Percentiles rank a stretch among this genome's conserved stretches.
phyloP scores from a whole-genome alignment of 305 asterid species.

The Plantago rigida region DNA sequence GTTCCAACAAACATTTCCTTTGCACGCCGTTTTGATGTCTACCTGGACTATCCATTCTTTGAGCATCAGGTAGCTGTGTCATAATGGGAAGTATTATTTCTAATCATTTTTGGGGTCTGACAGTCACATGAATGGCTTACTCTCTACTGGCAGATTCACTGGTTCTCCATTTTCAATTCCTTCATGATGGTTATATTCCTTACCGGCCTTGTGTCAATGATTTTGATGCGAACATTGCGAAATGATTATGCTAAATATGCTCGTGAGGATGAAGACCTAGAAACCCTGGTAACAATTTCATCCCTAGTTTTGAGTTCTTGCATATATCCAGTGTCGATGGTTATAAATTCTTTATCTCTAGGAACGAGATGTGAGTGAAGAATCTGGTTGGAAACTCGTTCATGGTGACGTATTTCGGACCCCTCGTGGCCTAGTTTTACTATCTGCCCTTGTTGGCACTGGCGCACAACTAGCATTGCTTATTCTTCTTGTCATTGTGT shows the following conservation, averaged over 20 bases:
- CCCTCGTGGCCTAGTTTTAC: slow-evolving; percentile 42
- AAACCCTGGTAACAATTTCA: slow-evolving; percentile 41
- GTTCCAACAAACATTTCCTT: slow-evolving; percentile 40
- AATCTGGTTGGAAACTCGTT: slow-evolving; percentile 64
- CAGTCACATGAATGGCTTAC: not conserved
- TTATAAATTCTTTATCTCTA: slow-evolving; percentile 12
- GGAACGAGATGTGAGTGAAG: slow-evolving; percentile 69
- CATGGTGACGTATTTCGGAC: slow-evolving; percentile 75
- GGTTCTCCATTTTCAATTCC: slow-evolving; percentile 60
- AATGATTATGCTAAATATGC: slow-evolving; percentile 54
- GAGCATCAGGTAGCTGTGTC: slow-evolving; percentile 49
- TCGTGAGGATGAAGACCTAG: slow-evolving; percentile 53
- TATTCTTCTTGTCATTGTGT: slow-evolving; percentile 56
- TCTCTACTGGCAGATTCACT: slow-evolving; percentile 42
- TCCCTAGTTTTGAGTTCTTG: not conserved
- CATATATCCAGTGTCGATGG: not conserved
- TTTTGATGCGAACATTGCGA: slow-evolving; percentile 55
- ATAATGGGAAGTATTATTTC: not conserved
- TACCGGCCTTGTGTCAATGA: slow-evolving; percentile 63
- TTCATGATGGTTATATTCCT: slow-evolving; percentile 65
- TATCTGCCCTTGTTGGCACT: slow-evolving; percentile 68
- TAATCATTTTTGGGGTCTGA: not conserved
- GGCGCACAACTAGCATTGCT: slow-evolving; percentile 66
- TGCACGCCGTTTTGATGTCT: slow-evolving; percentile 64
- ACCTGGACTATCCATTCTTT: slow-evolving; percentile 59